Conservation (phyloP, 2,329 filamentous ascomycete genomes). For the Aspergillus novoparasiticus region DNA sequence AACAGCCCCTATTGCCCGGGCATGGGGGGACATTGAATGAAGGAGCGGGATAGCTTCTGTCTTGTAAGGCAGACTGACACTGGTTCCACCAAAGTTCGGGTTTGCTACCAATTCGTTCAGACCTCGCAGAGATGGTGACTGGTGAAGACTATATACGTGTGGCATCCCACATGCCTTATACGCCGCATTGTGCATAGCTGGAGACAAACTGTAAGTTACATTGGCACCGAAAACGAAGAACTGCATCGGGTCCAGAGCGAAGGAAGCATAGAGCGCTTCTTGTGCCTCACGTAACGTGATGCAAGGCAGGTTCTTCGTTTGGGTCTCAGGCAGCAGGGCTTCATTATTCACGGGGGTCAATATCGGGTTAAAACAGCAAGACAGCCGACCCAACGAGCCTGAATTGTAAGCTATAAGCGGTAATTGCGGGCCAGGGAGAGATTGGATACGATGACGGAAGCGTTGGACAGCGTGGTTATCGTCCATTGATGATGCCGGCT, state of each 20-base stretch:
- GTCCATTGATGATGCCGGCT: conserved; percentile 57
- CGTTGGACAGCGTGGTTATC: conserved; percentile 65
- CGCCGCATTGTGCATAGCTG: conserved; percentile 75
- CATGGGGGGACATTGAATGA: conserved; percentile 70
- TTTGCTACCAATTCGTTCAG: conserved; percentile 67
- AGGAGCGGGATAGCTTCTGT: conserved; percentile 68
- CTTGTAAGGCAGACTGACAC: conserved; percentile 73
- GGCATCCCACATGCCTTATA: conserved; percentile 68
- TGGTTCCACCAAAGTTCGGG: conserved; percentile 70
- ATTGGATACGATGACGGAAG: conserved; percentile 55
- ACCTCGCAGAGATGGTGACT: conserved; percentile 63
- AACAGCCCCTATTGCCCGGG: conserved; percentile 72
- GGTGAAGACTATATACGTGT: conserved; percentile 67
- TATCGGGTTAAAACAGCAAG: conserved; percentile 67
- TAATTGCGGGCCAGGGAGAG: conserved; percentile 47
- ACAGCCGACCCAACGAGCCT: conserved; percentile 63
- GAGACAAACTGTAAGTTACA: conserved; percentile 72
- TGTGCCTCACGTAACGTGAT: conserved; percentile 67
- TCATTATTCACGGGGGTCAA: conserved; percentile 63
- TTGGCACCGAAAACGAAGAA: conserved; percentile 75
- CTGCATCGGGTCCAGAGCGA: conserved; percentile 68
- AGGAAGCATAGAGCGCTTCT: conserved; percentile 66
- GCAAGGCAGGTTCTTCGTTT: conserved; percentile 48
- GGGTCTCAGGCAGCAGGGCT: conserved; percentile 47
- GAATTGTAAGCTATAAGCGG: conserved; percentile 68